A percentile compares a stretch with the other conserved stretches of the same genome.
These are phyloP conservation scores for Myxozyma monticola DNA, from an alignment of 805 yeast species.

Conservation along the genomic window DNA sequence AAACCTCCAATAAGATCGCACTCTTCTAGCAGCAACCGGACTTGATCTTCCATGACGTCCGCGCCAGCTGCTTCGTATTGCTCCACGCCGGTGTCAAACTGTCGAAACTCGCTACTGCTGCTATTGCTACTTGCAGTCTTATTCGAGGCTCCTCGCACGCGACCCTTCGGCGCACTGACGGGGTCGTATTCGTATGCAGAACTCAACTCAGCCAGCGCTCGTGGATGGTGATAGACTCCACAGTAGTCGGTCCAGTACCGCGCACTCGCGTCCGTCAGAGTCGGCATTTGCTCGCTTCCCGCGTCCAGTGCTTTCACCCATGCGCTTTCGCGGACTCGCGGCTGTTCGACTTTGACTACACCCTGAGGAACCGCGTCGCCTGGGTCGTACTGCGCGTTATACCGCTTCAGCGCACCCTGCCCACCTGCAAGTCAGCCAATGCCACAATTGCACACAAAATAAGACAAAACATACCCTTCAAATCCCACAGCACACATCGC, in stretches of 20 bases:
- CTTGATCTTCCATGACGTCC: conserved; percentile 58
- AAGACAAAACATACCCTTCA: conserved; percentile 44
- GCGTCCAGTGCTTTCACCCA: conserved; percentile 66
- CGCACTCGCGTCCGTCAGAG: conserved; percentile 47
- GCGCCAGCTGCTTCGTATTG: conserved; percentile 36
- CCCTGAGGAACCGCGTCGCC: conserved; percentile 16
- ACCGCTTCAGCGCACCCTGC: conserved; percentile 56
- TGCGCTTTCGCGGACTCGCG: conserved; percentile 49
- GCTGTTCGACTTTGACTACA: conserved; percentile 41
- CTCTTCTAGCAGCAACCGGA: conserved; percentile 66
- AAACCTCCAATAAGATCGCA: conserved; percentile 76
- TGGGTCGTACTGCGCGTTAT: conserved; percentile 29
- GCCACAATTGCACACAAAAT: background rate
- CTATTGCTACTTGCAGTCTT: background rate
- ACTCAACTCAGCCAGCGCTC: conserved; percentile 52
- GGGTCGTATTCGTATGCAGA: conserved; percentile 60
- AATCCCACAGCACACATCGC: conserved; percentile 78
- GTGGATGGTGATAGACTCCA: conserved; percentile 65
- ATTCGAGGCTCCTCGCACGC: conserved; percentile 35
- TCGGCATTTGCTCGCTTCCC: conserved; percentile 28
- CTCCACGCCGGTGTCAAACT: conserved; percentile 52
- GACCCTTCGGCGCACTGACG: conserved; percentile 37
- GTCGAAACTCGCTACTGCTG: conserved; percentile 31
- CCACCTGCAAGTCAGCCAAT: conserved; percentile 19
- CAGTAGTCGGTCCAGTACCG: conserved; percentile 80